Evolutionary conservation across 306 rosid species (phyloP).

Genomic region (Cucumis hystrix): DNA sequence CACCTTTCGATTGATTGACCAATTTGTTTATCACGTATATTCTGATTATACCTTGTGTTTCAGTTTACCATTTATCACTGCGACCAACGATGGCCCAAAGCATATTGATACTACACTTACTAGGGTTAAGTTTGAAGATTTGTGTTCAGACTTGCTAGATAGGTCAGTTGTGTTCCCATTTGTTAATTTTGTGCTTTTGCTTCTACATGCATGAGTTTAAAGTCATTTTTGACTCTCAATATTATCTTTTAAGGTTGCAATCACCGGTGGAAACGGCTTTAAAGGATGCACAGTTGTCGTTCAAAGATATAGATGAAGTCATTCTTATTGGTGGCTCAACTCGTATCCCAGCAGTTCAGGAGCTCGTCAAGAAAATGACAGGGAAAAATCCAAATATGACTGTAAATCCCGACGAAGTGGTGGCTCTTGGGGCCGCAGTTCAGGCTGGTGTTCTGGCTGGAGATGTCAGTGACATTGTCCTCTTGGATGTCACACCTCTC

Average conservation of each 20-base stretch:
- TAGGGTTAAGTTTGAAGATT: constrained; percentile 79
- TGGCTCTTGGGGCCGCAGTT: constrained; percentile 87
- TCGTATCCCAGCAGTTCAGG: constrained; percentile 69
- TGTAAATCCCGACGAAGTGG: constrained; percentile 87
- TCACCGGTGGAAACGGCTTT: constrained; percentile 73
- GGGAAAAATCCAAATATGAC: constrained; percentile 79
- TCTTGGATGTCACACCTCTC: constrained; percentile 10
- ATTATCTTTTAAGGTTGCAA: constrained; percentile 29
- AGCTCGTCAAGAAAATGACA: constrained; percentile 61
- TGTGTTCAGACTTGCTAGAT: constrained; percentile 83
- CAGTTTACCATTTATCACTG: constrained; percentile 92
- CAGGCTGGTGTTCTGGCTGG: constrained; percentile 81
- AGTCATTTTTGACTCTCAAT: neutral
- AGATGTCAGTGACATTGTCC: constrained; percentile 70
- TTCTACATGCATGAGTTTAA: neutral
- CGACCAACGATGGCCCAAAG: constrained; percentile 83
- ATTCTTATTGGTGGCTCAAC: constrained; percentile 78
- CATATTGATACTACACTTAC: constrained; percentile 84
- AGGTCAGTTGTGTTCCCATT: constrained; percentile 17
- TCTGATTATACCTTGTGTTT: neutral
- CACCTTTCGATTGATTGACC: neutral
- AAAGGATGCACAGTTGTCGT: constrained; percentile 81
- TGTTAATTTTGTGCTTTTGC: neutral
- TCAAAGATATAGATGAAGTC: constrained; percentile 74
- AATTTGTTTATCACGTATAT: neutral